Evolutionary conservation across 768 basidiomycete genomes (phyloP), one percentile per base, ranked within the genome.

Genomic region (Boletales sp.): DNA sequence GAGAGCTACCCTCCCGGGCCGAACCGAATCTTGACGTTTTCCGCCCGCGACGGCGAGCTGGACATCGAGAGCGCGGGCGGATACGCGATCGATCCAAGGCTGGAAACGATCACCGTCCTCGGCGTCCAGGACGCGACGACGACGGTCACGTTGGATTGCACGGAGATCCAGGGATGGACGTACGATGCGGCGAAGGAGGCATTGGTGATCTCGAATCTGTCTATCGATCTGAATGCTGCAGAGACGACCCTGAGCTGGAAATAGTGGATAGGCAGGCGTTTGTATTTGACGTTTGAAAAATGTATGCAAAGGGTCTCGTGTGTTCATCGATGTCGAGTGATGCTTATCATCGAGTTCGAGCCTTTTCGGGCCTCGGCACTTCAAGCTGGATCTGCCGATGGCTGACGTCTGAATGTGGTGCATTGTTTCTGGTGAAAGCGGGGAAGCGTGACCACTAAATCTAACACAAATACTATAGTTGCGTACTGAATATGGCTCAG

Each of bases 91-190:
- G 58, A 48, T 4, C 81, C 81, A 54, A 70, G 61, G 44, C 63
- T 90, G 47, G 67, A 72, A 45, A 70, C 72, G 18, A 62, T 89
- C 41, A 84, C 78, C 3, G 59, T 90, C 11, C 73, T 89, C 17
- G 86, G 86, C 0, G 75, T 79, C 7, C 52, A 60, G n/a, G 65
- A 63, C 12, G 2, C 8, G 25, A 82, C 82, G 25, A 82, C 82
- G 12, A 46, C 36, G 6, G 76, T 84, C 5, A 63, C 51, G 7
- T 46, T 82, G 33, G 21, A 39, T 39, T 39, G 11, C 17, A 12
- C 4, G 15, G 21, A 18, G 9, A 55, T 73, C 12, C 36, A 58
- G 8, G 60, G 51, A 19, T 80, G 76, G 75, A 60, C 59, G 14
- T 84, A 79, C 57, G 53, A 67, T 21, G 54, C 49, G 0, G 58